Evolutionary conservation across 805 yeast species (phyloP).

Genomic region (Tetrapisispora arboricola): DNA sequence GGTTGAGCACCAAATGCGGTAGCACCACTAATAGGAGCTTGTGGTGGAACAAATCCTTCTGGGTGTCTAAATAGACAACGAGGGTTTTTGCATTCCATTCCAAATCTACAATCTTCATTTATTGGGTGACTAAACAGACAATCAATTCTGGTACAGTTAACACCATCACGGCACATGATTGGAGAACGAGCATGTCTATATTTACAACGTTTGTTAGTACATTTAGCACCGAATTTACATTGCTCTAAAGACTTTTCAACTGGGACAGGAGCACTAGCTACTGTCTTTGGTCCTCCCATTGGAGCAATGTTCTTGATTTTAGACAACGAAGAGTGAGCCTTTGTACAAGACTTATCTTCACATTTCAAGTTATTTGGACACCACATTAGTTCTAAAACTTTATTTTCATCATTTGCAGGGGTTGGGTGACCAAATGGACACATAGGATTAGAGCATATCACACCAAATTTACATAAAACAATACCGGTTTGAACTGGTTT

Average conservation of each 20-base stretch:
- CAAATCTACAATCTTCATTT: slow-evolving; percentile 71
- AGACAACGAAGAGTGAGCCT: slow-evolving; percentile 77
- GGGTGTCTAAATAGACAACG: slow-evolving; percentile 74
- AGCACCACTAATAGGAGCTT: slow-evolving; percentile 21
- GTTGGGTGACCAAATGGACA: slow-evolving; percentile 93
- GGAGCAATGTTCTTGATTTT: slow-evolving; percentile 32
- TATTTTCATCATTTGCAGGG: slow-evolving; percentile 66
- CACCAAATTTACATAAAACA: slow-evolving; percentile 67
- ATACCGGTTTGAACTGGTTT: slow-evolving; percentile 38
- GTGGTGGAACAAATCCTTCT: slow-evolving; percentile 47
- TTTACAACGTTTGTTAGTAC: slow-evolving; percentile 71
- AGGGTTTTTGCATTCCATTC: slow-evolving; percentile 59
- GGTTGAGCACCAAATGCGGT: slow-evolving; percentile 20
- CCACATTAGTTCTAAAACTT: slow-evolving; percentile 62
- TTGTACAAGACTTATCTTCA: slow-evolving; percentile 47
- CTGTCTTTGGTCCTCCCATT: slow-evolving; percentile 11
- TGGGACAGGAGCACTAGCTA: slow-evolving; percentile 10
- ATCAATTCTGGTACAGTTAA: slow-evolving; percentile 64
- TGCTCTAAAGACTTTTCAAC: slow-evolving; percentile 57
- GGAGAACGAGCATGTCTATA: slow-evolving; percentile 74
- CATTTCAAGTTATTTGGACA: slow-evolving; percentile 65
- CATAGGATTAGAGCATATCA: slow-evolving; percentile 59
- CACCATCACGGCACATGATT: slow-evolving; percentile 74
- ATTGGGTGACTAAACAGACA: slow-evolving; percentile 80
- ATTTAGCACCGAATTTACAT: slow-evolving; percentile 67